Conservation (phyloP, 768 basidiomycete species). For the Chalciporus pseudorubinellus region DNA sequence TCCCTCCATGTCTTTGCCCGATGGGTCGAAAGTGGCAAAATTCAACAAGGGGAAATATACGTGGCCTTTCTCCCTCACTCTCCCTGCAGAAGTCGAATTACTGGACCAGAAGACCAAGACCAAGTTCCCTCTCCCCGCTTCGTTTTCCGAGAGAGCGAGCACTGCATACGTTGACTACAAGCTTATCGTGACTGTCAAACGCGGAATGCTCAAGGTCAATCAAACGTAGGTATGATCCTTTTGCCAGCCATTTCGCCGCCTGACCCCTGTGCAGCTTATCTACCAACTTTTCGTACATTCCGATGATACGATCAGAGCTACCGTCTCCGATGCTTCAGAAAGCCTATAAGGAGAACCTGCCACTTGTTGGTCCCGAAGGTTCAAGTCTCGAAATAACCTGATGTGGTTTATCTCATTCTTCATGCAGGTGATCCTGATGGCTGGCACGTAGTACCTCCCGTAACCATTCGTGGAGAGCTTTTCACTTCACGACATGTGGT, state of each 20-base stretch:
- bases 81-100: conserved; percentile 44
- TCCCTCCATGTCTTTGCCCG: conserved; percentile 22
- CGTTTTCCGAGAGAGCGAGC: conserved; percentile 54
- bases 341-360: conserved; percentile 34
- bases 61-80: conserved; percentile 48
- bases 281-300: conserved; percentile 34
- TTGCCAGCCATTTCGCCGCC: background rate
- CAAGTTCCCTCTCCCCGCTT: conserved; percentile 46
- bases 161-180: conserved; percentile 58
- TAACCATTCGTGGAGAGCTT: conserved; percentile 34
- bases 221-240: conserved; percentile 38
- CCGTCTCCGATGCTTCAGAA: conserved; percentile 37
- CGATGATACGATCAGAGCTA: conserved; percentile 32
- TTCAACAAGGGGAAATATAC: conserved; percentile 45
- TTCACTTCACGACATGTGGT: conserved; percentile 32
- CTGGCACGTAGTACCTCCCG: conserved; percentile 35
- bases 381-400: background rate
- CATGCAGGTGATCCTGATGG: conserved; percentile 37
- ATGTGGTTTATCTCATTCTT: background rate
- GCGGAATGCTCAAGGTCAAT: conserved; percentile 47
- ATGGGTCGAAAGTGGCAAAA: conserved; percentile 24
- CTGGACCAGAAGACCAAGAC: conserved; percentile 37
- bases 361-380: conserved; percentile 37
- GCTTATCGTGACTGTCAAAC: conserved; percentile 47
- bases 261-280: conserved; percentile 25